phyloP scores from a whole-genome alignment of 2,329 filamentous ascomycete species.

The Chaetothyriales sp. region DNA sequence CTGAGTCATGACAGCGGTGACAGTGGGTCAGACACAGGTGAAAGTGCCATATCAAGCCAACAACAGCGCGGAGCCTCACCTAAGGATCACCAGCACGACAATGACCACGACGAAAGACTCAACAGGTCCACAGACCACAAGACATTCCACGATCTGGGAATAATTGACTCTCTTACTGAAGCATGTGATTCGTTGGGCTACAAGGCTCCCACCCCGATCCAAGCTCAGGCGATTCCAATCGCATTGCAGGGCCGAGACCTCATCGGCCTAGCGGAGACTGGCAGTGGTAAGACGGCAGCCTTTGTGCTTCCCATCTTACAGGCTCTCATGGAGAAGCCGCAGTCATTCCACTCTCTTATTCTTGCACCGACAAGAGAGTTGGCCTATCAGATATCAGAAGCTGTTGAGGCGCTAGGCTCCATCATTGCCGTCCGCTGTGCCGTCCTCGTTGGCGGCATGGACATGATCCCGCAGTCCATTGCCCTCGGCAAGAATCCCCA shows the following conservation, averaged over 20 bases:
- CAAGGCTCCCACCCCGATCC: constrained; percentile 78
- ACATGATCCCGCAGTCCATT: constrained; percentile 86
- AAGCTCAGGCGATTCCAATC: constrained; percentile 66
- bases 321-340: constrained; percentile 74
- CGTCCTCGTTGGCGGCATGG: constrained; percentile 82
- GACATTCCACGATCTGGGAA: constrained; percentile 47
- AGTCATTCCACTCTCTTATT: constrained; percentile 74
- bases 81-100: constrained; percentile 6
- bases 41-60: neutral
- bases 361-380: constrained; percentile 88
- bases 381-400: constrained; percentile 77
- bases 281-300: constrained; percentile 88
- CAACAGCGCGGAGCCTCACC: neutral
- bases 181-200: constrained; percentile 73
- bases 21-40: neutral
- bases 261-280: constrained; percentile 89
- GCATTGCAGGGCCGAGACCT: constrained; percentile 72
- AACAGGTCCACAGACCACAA: constrained; percentile 21
- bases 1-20: constrained; percentile 14
- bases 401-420: constrained; percentile 76
- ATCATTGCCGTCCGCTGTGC: constrained; percentile 77
- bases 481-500: constrained; percentile 93
- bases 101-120: constrained; percentile 2
- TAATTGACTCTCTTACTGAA: constrained; percentile 78
- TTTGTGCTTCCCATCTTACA: constrained; percentile 91